Percentiles rank a stretch among this genome's conserved stretches.
phyloP scores from a whole-genome alignment of 371 early-diverging fungal genomes.

The Syncephalastrum sp. region DNA sequence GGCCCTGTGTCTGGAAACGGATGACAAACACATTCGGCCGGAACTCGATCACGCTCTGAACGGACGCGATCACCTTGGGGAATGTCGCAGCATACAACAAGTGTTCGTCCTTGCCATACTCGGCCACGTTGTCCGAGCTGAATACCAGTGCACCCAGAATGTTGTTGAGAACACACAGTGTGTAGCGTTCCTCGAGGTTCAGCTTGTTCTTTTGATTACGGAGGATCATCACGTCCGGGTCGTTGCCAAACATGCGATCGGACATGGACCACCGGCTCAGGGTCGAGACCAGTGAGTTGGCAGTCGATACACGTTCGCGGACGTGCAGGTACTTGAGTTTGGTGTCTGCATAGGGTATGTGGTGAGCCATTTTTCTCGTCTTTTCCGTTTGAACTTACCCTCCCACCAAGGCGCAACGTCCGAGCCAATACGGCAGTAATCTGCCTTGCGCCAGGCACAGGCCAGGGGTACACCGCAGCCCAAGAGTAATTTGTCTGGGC shows the following conservation, averaged over 20 bases:
- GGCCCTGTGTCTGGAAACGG: conserved; percentile 23
- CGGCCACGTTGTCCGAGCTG: conserved; percentile 47
- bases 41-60: conserved; percentile 41
- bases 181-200: conserved; percentile 44
- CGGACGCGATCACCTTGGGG: conserved; percentile 43
- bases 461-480: conserved; percentile 64
- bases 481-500: conserved; percentile 49
- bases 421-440: conserved; percentile 62
- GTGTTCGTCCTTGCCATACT: conserved; percentile 47
- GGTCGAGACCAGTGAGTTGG: conserved; percentile 55
- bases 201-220: conserved; percentile 52
- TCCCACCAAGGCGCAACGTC: conserved; percentile 64
- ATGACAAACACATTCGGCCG: conserved; percentile 45
- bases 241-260: conserved; percentile 62
- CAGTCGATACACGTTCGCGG: conserved; percentile 59
- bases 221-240: conserved; percentile 61
- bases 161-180: conserved; percentile 58
- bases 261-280: conserved; percentile 57
- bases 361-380: conserved; percentile 2
- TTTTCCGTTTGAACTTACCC: conserved; percentile 2
- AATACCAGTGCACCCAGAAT: conserved; percentile 61
- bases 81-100: conserved; percentile 39
- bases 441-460: conserved; percentile 48
- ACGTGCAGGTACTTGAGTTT: conserved; percentile 54
- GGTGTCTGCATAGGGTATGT: conserved; percentile 22